phyloP scores from a whole-genome alignment of 768 basidiomycete species.

The Rhodotorula sphaerocarpa region DNA sequence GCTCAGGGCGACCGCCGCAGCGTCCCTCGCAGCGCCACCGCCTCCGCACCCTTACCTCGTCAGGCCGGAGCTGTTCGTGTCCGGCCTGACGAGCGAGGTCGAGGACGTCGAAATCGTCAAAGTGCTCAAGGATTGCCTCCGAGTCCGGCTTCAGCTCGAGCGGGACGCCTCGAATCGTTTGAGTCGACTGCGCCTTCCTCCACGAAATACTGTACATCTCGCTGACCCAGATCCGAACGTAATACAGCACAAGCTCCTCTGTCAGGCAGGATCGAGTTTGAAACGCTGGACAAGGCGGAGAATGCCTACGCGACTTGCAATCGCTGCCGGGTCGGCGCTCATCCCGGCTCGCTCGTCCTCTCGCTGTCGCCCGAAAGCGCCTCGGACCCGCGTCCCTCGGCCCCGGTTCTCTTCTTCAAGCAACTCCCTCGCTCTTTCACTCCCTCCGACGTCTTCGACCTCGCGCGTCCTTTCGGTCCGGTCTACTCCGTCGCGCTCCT shows the following conservation, averaged over 20 bases:
- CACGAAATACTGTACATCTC: no score
- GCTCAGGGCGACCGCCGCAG: no score
- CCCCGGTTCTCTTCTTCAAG: conserved; percentile 71
- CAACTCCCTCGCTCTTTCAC: conserved; percentile 64
- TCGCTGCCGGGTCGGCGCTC: background rate
- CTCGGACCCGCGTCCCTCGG: conserved; percentile 63
- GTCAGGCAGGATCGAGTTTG: conserved; percentile 24
- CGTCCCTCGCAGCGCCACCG: no score
- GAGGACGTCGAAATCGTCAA: conserved; percentile 9
- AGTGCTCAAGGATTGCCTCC: conserved; percentile 14
- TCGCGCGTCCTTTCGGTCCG: conserved; percentile 75
- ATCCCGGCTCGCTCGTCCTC: conserved; percentile 6
- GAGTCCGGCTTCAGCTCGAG: background rate
- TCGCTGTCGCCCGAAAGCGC: conserved; percentile 46
- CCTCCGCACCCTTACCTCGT: conserved; percentile 4
- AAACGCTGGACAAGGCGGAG: conserved; percentile 19
- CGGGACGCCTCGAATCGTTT: no score
- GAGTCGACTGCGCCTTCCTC: no score
- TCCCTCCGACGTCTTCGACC: conserved; percentile 69
- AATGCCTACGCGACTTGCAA: conserved; percentile 27
- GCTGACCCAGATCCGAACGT: no score
- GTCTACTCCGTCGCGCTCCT: conserved; percentile 43
- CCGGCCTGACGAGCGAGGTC: background rate
- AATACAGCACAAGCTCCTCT: background rate
- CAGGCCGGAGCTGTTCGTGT: conserved; percentile 3